A percentile compares a stretch with the other conserved stretches of the same genome.
These are phyloP conservation scores for Acorus calamus DNA, from an alignment of 106 monocot genomes.

Conservation along the genomic window DNA sequence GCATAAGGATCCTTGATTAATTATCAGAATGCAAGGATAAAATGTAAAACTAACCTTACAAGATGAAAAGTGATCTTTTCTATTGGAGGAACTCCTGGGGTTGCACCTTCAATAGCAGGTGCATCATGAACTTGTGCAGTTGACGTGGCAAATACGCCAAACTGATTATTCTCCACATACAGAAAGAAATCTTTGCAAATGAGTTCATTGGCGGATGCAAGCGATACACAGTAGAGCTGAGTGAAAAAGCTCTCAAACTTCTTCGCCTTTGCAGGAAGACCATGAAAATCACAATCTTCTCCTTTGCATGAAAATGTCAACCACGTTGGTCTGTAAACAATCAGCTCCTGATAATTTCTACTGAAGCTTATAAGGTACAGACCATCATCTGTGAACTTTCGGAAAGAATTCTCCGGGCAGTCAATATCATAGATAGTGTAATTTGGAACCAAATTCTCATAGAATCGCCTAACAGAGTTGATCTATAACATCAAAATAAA, in stretches of 20 bases:
- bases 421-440: constrained; percentile 81
- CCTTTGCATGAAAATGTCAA: constrained; percentile 69
- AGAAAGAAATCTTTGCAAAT: constrained; percentile 97
- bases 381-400: constrained; percentile 96
- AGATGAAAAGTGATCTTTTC: constrained; percentile 97
- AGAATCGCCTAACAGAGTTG: constrained; percentile 73
- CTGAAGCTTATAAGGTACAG: constrained; percentile 82
- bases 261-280: constrained; percentile 53
- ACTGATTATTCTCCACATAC: constrained; percentile 59
- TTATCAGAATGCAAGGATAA: constrained; percentile 1
- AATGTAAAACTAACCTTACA: constrained; percentile 57
- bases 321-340: constrained; percentile 89
- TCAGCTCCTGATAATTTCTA: constrained; percentile 78
- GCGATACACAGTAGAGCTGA: constrained; percentile 60
- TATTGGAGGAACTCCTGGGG: constrained; percentile 81
- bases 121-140: constrained; percentile 64
- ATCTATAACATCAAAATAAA: constrained; percentile 34
- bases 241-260: constrained; percentile 85
- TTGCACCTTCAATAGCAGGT: constrained; percentile 49
- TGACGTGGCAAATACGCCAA: constrained; percentile 97
- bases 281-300: constrained; percentile 45
- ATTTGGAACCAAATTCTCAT: constrained; percentile 88
- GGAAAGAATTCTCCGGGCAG: constrained; percentile 82
- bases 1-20: background rate
- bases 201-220: constrained; percentile 70